These are phyloP conservation scores for Cornus suecica DNA, from an alignment of 148 eudicot species.

Conservation along the genomic window DNA sequence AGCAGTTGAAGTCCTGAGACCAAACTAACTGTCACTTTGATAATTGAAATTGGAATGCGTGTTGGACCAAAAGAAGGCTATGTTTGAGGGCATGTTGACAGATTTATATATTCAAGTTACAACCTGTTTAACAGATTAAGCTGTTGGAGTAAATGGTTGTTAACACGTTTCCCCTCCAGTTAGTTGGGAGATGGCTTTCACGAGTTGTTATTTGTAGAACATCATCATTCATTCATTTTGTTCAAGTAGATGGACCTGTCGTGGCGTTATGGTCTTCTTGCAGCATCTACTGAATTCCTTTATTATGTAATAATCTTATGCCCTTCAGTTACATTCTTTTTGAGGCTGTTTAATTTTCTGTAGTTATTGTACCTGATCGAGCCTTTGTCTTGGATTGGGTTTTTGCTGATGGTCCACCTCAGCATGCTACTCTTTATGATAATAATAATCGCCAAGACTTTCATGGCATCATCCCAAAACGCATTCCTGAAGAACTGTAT, in stretches of 20 bases:
- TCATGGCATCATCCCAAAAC: conserved; percentile 72
- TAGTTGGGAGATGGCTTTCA: background rate
- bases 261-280: conserved; percentile 1
- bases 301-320: background rate
- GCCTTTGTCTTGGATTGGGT: conserved; percentile 95
- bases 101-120: no score
- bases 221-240: background rate
- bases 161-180: background rate
- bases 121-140: no score
- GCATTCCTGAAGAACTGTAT: conserved; percentile 51
- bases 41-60: no score
- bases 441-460: conserved; percentile 77
- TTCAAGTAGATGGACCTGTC: background rate
- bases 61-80: no score
- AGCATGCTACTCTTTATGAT: conserved; percentile 72
- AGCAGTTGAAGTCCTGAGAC: no score
- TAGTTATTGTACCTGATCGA: conserved; percentile 78
- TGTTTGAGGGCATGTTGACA: no score
- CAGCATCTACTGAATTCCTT: background rate
- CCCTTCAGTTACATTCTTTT: background rate
- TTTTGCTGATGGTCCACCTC: conserved; percentile 93
- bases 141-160: no score
- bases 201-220: background rate
- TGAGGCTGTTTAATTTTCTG: conserved; percentile 20
- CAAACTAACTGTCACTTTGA: no score